Conservation (phyloP, 495 filamentous ascomycete species). For the Aspergillus homomorphus region DNA sequence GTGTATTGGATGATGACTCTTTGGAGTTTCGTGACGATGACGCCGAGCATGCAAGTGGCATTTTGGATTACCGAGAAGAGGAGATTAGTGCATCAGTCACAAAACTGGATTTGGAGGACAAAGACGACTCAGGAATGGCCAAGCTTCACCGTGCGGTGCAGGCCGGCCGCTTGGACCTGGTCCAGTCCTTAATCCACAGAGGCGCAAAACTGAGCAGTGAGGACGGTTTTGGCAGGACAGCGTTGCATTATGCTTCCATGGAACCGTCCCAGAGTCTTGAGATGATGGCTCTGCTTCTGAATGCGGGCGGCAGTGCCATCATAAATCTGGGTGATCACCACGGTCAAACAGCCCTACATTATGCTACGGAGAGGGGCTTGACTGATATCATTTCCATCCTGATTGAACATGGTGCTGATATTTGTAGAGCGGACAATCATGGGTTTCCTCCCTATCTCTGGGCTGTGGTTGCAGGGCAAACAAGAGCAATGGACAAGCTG, state of each 20-base stretch:
- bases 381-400: conserved; percentile 21
- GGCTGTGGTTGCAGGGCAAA: conserved; percentile 24
- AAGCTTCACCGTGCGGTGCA: too few relatives aligned
- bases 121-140: too few relatives aligned
- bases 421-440: conserved; percentile 20
- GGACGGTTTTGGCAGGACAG: conserved; percentile 1
- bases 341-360: conserved; percentile 32
- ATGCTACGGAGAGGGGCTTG: conserved; percentile 25
- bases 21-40: conserved; percentile 28
- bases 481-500: conserved; percentile 14
- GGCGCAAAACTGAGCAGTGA: too few relatives aligned
- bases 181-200: too few relatives aligned
- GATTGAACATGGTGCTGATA: conserved; percentile 18
- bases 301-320: conserved; percentile 15
- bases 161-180: too few relatives aligned
- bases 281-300: conserved; percentile 16
- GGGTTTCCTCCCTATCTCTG: conserved; percentile 24
- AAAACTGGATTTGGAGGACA: too few relatives aligned
- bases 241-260: conserved; percentile 14
- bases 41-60: conserved; percentile 17
- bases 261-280: conserved; percentile 6
- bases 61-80: too few relatives aligned
- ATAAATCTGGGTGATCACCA: conserved; percentile 22
- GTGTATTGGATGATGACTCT: conserved; percentile 27
- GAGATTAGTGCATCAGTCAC: too few relatives aligned